A percentile compares a stretch with the other conserved stretches of the same genome.
Evolutionary conservation across 805 yeast genomes (phyloP).

Genomic region (Suhomyces prunicola): DNA sequence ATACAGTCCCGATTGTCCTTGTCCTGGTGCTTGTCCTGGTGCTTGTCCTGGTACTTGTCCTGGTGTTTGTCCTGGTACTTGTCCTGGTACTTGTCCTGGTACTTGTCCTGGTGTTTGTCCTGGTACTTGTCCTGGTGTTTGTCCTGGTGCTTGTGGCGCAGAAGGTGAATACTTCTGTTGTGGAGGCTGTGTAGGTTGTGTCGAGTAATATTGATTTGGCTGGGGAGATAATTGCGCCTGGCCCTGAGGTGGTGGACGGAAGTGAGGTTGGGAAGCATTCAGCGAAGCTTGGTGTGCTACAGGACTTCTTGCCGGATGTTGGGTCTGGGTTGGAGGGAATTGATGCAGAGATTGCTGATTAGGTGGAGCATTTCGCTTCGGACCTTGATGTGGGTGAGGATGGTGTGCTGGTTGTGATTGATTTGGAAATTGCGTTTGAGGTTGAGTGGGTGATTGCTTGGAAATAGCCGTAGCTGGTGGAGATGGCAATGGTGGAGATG

Average conservation of each 20-base stretch:
- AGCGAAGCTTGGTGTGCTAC: not conserved
- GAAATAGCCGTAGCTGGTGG: conserved; percentile 3
- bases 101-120: too few relatives aligned
- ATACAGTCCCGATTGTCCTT: too few relatives aligned
- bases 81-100: too few relatives aligned
- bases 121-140: not conserved
- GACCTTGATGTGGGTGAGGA: not conserved
- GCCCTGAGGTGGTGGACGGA: not conserved
- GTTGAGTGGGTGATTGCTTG: not conserved
- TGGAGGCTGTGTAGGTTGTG: not conserved
- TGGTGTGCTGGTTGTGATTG: not conserved
- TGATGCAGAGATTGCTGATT: not conserved
- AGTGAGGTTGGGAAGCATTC: not conserved
- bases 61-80: too few relatives aligned
- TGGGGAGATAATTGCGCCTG: conserved; percentile 1
- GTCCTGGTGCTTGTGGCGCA: not conserved
- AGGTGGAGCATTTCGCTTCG: not conserved
- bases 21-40: too few relatives aligned
- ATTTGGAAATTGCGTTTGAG: not conserved
- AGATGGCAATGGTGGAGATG: not conserved
- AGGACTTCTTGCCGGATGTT: not conserved
- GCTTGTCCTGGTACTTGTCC: too few relatives aligned
- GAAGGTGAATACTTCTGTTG: not conserved
- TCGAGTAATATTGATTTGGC: not conserved
- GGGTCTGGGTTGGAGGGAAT: not conserved